These are phyloP conservation scores for Herpetospermum pedunculosum DNA, from an alignment of 306 rosid genomes.

Conservation along the genomic window DNA sequence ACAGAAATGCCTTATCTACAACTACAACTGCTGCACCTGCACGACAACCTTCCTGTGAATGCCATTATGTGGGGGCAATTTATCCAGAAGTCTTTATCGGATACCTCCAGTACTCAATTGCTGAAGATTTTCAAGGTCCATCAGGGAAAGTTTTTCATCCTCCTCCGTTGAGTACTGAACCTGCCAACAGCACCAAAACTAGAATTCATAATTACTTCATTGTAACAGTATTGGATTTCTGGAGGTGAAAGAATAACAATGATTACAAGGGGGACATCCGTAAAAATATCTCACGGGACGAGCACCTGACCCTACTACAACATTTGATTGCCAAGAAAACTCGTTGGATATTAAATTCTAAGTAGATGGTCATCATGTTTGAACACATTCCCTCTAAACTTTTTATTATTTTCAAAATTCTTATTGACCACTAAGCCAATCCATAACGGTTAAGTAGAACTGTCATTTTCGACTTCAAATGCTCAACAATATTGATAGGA, in stretches of 20 bases:
- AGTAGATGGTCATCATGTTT: no score
- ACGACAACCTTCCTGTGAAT: constrained; percentile 1
- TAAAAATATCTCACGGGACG: no score
- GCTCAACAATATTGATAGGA: background rate
- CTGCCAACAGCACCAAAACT: background rate
- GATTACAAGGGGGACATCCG: background rate
- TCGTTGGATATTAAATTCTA: no score
- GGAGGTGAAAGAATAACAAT: background rate
- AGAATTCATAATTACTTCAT: background rate
- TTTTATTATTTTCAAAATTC: no score
- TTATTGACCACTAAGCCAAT: no score
- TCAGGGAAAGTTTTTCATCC: background rate
- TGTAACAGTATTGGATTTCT: background rate
- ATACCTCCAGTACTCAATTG: background rate
- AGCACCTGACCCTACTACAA: no score
- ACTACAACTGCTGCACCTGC: background rate
- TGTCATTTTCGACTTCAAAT: background rate
- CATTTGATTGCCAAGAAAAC: no score
- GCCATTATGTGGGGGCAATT: constrained; percentile 6
- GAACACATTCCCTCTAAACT: no score
- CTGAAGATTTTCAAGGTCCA: background rate
- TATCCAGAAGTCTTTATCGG: background rate
- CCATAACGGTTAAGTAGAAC: no score
- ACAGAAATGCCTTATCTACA: background rate
- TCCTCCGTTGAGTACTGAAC: background rate